Evolutionary conservation across 164 flowering plant genomes (phyloP).

Genomic region (Sedum album): DNA sequence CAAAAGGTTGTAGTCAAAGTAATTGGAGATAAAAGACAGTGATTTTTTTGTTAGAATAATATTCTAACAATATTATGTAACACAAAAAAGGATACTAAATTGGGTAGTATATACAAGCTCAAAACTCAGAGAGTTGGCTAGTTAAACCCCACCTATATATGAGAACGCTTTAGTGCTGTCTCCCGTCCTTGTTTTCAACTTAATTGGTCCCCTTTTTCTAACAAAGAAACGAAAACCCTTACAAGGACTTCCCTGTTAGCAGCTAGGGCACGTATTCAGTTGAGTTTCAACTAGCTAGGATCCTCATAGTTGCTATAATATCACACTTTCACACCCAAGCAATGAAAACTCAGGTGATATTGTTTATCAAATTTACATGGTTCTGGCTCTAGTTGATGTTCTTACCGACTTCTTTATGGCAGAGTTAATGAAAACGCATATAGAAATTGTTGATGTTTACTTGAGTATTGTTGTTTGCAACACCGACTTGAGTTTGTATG

Average conservation of each 20-base stretch:
- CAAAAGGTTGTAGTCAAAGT: no score
- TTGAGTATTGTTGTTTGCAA: neutral
- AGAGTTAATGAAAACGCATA: neutral
- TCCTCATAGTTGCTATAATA: neutral
- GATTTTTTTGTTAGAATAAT: no score
- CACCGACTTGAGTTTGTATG: conserved; percentile 3
- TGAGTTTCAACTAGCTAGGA: neutral
- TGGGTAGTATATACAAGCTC: no score
- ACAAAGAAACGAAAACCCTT: neutral
- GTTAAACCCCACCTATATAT: no score
- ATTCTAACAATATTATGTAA: no score
- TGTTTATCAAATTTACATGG: no score
- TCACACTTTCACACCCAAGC: neutral
- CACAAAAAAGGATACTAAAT: no score
- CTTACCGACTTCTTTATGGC: neutral
- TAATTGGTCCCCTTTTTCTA: neutral
- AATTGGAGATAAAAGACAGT: no score
- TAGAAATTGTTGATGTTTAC: neutral
- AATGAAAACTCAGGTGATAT: neutral
- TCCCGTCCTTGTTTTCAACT: no score
- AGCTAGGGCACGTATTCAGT: neutral
- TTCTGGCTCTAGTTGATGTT: neutral
- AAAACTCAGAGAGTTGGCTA: no score
- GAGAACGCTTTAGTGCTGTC: no score
- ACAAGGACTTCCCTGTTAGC: neutral